Percentiles rank a stretch among this genome's conserved stretches.
phyloP scores from a whole-genome alignment of 345 rosid species.

The Dipteronia dyeriana region DNA sequence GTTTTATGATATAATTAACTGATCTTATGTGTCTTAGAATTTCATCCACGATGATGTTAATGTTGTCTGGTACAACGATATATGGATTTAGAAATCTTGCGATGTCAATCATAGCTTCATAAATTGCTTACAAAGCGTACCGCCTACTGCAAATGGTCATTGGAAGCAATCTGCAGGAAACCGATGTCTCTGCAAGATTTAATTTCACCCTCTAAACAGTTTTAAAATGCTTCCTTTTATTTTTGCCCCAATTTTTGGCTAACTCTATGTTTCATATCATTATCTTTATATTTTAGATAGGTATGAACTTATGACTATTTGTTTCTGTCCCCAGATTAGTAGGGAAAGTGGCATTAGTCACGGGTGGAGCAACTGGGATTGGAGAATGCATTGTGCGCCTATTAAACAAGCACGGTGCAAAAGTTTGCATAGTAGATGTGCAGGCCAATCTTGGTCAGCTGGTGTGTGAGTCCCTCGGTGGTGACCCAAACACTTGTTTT shows the following conservation, averaged over 20 bases:
- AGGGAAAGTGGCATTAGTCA: conserved; percentile 79
- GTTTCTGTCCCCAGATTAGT: conserved; percentile 40
- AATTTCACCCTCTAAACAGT: neutral
- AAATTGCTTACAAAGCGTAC: neutral
- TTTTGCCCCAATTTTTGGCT: neutral
- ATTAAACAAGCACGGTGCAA: conserved; percentile 80
- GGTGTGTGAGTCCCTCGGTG: conserved; percentile 50
- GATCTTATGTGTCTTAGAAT: neutral
- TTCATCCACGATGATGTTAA: neutral
- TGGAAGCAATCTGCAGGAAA: neutral
- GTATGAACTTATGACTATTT: neutral
- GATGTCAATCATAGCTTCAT: neutral
- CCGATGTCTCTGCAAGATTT: neutral
- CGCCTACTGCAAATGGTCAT: neutral
- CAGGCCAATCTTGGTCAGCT: conserved; percentile 59
- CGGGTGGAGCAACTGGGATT: conserved; percentile 89
- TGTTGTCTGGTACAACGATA: neutral
- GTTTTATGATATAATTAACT: neutral
- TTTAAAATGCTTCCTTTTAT: neutral
- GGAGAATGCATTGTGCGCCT: conserved; percentile 81
- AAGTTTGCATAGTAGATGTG: conserved; percentile 70
- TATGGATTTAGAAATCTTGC: neutral
- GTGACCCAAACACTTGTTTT: conserved; percentile 41
- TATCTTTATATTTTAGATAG: neutral
- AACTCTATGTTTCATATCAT: neutral